Conservation (phyloP, 1,284 basidiomycete species). For the Boletus semigastroideus region DNA sequence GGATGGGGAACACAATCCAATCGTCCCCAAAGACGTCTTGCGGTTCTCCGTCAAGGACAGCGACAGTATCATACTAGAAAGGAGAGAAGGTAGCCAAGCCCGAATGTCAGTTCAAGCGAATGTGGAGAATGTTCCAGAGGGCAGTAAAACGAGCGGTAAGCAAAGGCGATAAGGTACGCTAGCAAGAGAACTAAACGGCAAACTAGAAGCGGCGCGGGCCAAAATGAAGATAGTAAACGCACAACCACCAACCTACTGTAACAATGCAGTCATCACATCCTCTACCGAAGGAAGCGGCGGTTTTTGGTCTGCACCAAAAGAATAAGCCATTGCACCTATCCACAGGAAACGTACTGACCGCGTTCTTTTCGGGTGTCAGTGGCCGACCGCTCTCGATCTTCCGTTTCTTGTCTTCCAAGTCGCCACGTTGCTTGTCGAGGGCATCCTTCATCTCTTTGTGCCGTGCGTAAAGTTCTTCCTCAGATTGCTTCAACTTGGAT, state of each 20-base stretch:
- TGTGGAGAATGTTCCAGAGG: constrained; percentile 46
- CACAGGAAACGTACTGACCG: constrained; percentile 45
- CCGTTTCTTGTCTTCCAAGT: constrained; percentile 98
- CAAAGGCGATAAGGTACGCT: constrained; percentile 36
- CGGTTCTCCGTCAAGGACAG: constrained; percentile 36
- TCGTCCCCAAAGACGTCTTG: constrained; percentile 37
- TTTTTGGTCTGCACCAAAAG: constrained; percentile 31
- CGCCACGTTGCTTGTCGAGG: constrained; percentile 92
- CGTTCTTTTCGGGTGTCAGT: constrained; percentile 90
- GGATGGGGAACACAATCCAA: constrained; percentile 20
- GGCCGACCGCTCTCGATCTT: constrained; percentile 92
- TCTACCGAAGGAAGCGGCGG: constrained; percentile 38
- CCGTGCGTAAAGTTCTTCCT: constrained; percentile 95
- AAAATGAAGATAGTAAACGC: constrained; percentile 32
- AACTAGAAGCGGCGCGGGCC: constrained; percentile 40
- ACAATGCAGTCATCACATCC: constrained; percentile 13
- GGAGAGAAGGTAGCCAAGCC: constrained; percentile 47
- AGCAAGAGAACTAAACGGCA: constrained; percentile 35
- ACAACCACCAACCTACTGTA: constrained; percentile 30
- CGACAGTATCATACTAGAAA: constrained; percentile 51
- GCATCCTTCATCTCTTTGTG: constrained; percentile 99
- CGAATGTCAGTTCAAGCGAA: constrained; percentile 65
- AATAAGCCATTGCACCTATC: constrained; percentile 4
- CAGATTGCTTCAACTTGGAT: constrained; percentile 94
- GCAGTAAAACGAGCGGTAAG: constrained; percentile 37